A percentile compares a stretch with the other conserved stretches of the same genome.
These are phyloP conservation scores for Solanum neorickii DNA, from an alignment of 257 asterid genomes.

Conservation along the genomic window DNA sequence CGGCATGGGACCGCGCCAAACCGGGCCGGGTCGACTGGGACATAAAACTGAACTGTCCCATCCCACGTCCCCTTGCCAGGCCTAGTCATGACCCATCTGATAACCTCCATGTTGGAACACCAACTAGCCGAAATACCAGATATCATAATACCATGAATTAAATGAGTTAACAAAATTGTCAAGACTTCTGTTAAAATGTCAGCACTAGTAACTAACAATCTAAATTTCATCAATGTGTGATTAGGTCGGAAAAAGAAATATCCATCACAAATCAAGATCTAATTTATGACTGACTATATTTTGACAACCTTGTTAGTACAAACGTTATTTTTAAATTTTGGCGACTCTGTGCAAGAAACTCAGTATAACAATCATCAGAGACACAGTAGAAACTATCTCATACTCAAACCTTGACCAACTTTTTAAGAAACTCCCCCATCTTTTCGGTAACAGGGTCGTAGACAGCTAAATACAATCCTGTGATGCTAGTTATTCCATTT, in stretches of 20 bases:
- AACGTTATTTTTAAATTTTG: not conserved
- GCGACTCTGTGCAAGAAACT: not conserved
- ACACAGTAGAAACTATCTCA: not conserved
- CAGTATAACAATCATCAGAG: not conserved
- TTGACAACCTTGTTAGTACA: not conserved
- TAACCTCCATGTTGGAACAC: not conserved
- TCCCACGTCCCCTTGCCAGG: not conserved
- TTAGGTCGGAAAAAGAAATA: not conserved
- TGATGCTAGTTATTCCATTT: not conserved
- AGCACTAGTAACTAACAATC: not conserved
- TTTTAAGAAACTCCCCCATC: not conserved
- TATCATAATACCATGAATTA: not conserved
- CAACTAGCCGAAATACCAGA: not conserved
- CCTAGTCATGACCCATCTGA: not conserved
- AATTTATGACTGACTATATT: not conserved
- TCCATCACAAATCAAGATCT: not conserved
- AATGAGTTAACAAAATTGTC: not conserved
- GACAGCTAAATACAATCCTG: not conserved
- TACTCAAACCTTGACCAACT: not conserved
- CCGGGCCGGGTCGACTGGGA: not conserved
- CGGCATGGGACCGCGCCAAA: not conserved
- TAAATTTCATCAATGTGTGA: not conserved
- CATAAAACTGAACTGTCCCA: not conserved
- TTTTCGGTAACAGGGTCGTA: not conserved
- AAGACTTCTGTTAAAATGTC: not conserved